Base-by-base conservation (phyloP, 2,329 filamentous ascomycete genomes). In the Clarireedia hainanense region DNA sequence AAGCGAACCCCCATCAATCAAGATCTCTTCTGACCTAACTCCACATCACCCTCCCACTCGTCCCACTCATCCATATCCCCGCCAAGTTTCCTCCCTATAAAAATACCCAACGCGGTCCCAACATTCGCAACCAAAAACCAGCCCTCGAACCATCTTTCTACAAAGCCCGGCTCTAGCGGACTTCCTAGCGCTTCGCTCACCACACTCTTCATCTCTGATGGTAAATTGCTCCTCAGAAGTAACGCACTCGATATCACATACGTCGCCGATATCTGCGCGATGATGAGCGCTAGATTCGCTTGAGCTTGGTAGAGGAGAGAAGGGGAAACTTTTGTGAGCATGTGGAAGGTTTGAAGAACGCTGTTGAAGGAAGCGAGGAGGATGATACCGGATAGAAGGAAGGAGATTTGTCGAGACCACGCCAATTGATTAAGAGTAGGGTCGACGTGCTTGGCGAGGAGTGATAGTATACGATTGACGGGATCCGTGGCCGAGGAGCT, bases 341-440 rank as follows among this genome's bases (percentile, higher is more conserved):
- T 79, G 62, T 86, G 84, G 64, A 92, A 88, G 0, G 90, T 95
- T 69, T 94, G 89, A n/a, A 91, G 75, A 17, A 89, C 89, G 56
- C 85, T 88, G 70, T 86, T 89, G 71, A 91, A 90, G 55, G 86
- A 89, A 2, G 88, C 85, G 15, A 89, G 77, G 24, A 95, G 83
- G 69, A 95, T 94, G 50, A 91, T 82, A 17, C 89, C 90, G 6
- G 86, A 89, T 4, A 95, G 78, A 23, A 90, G 74, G 71, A 95
- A 95, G 57, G 86, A 90, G 61, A 95, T 91, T 67, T 90, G 88
- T 30, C 89, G 85, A 23, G 88, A 85, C 89, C 89, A 95, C 9
- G 88, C 87, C 10, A 83, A 79, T 65, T 90, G 88, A 71, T 95
- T 88, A 26, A 95, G 80, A 58, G 85, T 82, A 2, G 88, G 88